Percentiles rank a stretch among this genome's conserved stretches.
Conservation (phyloP, 805 yeast genomes). For the Metschnikowia continentalis region DNA sequence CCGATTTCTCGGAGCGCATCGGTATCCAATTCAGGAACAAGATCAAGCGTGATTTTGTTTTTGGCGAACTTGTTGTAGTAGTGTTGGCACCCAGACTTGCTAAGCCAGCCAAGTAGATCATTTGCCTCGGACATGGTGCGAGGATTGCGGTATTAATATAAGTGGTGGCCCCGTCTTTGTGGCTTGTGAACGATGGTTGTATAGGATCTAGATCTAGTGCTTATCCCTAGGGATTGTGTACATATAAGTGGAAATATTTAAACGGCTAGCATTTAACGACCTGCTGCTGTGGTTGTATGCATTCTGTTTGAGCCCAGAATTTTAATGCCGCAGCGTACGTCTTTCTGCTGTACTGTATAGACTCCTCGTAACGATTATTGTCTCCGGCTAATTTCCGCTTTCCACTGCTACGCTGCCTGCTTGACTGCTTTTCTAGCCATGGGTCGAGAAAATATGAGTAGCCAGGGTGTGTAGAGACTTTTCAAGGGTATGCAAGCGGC, state of each 20-base stretch:
- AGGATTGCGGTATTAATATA: background rate
- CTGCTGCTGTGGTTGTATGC: background rate
- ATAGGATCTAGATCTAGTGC: background rate
- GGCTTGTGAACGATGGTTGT: background rate
- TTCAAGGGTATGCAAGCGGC: too few relatives aligned
- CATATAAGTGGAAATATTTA: background rate
- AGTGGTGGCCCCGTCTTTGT: background rate
- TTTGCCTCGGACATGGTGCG: conserved; percentile 11
- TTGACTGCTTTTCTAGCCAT: too few relatives aligned
- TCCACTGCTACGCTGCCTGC: too few relatives aligned
- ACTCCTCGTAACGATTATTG: background rate
- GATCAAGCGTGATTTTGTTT: conserved; percentile 53
- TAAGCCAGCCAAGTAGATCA: conserved; percentile 36
- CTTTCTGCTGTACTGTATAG: background rate
- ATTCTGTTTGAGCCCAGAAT: conserved; percentile 1
- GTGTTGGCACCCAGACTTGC: conserved; percentile 32
- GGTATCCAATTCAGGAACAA: conserved; percentile 58
- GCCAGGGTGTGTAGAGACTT: too few relatives aligned
- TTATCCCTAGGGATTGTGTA: background rate
- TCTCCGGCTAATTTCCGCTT: background rate
- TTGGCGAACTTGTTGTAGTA: conserved; percentile 34
- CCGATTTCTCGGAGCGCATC: conserved; percentile 70
- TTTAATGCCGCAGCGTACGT: background rate
- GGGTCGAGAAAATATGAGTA: too few relatives aligned
- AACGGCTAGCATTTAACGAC: background rate